Conservation (phyloP, 1,284 basidiomycete genomes). For the Coriolopsis trogii region DNA sequence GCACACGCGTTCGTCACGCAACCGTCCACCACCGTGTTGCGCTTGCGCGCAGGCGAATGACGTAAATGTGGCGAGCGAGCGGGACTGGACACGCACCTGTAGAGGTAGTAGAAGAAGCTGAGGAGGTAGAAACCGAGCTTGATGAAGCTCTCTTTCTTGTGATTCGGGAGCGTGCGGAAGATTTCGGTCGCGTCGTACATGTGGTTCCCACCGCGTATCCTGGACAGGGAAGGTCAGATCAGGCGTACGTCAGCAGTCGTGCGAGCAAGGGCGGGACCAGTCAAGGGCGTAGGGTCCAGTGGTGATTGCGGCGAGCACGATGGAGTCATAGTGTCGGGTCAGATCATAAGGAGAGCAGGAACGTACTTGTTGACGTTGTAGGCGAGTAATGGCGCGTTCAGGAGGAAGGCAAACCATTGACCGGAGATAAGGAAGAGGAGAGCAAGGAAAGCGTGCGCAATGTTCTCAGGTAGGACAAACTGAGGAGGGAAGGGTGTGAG, state of each 20-base stretch:
- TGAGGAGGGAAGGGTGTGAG: conserved; percentile 36
- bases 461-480: conserved; percentile 98
- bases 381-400: conserved; percentile 89
- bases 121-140: conserved; percentile 95
- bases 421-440: conserved; percentile 89
- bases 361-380: conserved; percentile 96
- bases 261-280: neutral
- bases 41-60: neutral
- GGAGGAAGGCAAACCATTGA: conserved; percentile 93
- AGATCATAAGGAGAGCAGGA: neutral
- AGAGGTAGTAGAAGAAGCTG: conserved; percentile 97
- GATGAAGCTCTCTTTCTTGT: conserved; percentile 98
- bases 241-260: neutral
- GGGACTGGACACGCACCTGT: conserved; percentile 61
- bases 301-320: neutral
- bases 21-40: neutral
- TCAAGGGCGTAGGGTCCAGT: no score
- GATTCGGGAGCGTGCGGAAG: conserved; percentile 90
- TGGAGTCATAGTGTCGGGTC: neutral
- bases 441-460: conserved; percentile 90
- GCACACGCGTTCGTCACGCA: neutral
- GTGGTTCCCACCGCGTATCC: conserved; percentile 92
- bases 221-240: no score
- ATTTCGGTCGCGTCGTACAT: conserved; percentile 99
- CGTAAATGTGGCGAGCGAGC: neutral